Conservation (phyloP, 2,329 filamentous ascomycete genomes). For the Fusarium sp. region DNA sequence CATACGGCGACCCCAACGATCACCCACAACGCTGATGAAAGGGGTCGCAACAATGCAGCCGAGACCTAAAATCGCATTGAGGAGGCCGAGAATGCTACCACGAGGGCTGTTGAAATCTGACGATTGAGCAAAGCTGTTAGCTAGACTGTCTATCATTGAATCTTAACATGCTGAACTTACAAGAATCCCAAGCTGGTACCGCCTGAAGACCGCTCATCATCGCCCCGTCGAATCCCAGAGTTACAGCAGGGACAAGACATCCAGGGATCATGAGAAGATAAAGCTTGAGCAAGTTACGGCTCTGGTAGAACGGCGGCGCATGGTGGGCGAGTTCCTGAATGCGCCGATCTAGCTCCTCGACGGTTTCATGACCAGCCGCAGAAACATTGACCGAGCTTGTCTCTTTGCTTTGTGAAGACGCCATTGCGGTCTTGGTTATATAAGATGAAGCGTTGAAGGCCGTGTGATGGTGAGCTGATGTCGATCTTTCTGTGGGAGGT, state of each 20-base stretch:
- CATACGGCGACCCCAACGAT: conserved; percentile 43
- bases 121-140: background rate
- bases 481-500: background rate
- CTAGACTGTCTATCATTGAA: rapidly evolving
- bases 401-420: background rate
- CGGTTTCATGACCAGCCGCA: background rate
- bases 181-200: conserved; percentile 31
- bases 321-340: background rate
- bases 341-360: background rate
- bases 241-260: conserved; percentile 25
- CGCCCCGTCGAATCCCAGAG: conserved; percentile 57
- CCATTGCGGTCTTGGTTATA: background rate
- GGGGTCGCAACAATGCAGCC: conserved; percentile 53
- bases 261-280: conserved; percentile 28
- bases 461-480: background rate
- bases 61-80: conserved; percentile 56
- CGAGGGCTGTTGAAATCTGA: conserved; percentile 45
- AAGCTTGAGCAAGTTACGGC: background rate
- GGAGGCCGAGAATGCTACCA: conserved; percentile 21
- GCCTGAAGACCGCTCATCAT: conserved; percentile 49
- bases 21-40: conserved; percentile 43
- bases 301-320: conserved; percentile 14
- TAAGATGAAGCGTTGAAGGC: background rate
- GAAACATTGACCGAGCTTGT: background rate
- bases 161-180: background rate